Percentiles rank a stretch among this genome's conserved stretches.
Evolutionary conservation across 192 early-diverging fungal genomes (phyloP).

Genomic region (Tieghemiomyces parasiticus): DNA sequence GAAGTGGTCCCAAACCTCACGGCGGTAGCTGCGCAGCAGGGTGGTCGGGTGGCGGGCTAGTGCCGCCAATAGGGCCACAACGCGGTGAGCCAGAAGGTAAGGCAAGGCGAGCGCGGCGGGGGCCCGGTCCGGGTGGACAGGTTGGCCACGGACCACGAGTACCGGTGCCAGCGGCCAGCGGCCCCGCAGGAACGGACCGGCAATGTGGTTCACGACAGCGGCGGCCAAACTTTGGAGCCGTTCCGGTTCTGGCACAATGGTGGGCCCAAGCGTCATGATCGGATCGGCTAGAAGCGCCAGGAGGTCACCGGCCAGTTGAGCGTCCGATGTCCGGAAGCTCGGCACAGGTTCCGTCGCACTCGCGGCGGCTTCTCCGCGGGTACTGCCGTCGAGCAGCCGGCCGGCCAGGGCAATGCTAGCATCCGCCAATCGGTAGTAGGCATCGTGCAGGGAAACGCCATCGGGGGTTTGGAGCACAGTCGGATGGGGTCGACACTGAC

Average conservation of each 20-base stretch:
- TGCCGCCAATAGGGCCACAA: background rate
- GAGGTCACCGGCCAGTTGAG: no score
- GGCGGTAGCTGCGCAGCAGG: no score
- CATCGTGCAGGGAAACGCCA: no score
- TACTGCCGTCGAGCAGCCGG: slow-evolving; percentile 53
- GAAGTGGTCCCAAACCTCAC: slow-evolving; percentile 10
- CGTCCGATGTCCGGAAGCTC: no score
- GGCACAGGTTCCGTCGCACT: slow-evolving; percentile 12
- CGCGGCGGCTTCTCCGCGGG: slow-evolving; percentile 32
- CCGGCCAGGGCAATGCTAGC: slow-evolving; percentile 62
- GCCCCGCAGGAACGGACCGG: slow-evolving; percentile 8
- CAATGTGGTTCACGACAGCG: slow-evolving; percentile 2
- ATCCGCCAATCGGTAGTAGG: slow-evolving; percentile 38
- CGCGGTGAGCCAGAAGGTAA: background rate
- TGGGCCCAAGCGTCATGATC: background rate
- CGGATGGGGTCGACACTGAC: no score
- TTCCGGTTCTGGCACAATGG: slow-evolving; percentile 8
- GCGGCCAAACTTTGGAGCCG: slow-evolving; percentile 1
- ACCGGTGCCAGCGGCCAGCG: no score
- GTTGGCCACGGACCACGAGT: no score
- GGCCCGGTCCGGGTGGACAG: background rate
- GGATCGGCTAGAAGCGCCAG: background rate
- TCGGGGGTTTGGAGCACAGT: no score
- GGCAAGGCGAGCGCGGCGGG: background rate
- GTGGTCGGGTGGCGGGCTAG: no score